Evolutionary conservation across 306 rosid genomes (phyloP).

Genomic region (Fragaria ananassa): DNA sequence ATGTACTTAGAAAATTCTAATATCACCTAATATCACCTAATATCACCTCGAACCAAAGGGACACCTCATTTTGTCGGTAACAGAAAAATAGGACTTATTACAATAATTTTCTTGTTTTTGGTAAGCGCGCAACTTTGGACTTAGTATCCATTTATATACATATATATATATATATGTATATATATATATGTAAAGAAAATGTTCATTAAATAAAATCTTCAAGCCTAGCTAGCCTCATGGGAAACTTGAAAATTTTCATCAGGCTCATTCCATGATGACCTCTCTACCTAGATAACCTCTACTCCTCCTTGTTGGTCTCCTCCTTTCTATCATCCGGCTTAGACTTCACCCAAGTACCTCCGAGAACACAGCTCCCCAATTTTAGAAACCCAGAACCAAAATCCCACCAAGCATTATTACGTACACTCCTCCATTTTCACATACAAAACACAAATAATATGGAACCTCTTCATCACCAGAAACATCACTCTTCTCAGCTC

Average conservation of each 20-base stretch:
- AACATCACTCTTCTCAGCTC: conserved; percentile 4
- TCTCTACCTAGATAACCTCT: conserved; percentile 7
- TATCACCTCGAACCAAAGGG: background rate
- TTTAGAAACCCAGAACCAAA: conserved; percentile 1
- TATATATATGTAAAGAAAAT: background rate
- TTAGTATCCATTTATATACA: background rate
- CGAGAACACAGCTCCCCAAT: background rate
- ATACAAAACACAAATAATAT: conserved; percentile 13
- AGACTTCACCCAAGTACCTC: background rate
- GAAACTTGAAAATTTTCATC: background rate
- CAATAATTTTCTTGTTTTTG: background rate
- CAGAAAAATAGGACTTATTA: background rate
- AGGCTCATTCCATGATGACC: conserved; percentile 6
- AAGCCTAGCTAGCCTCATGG: background rate
- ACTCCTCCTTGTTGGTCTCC: background rate
- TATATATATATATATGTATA: too few relatives aligned
- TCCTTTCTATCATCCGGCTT: background rate
- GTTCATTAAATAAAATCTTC: background rate
- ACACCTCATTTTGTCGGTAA: background rate
- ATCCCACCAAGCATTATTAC: background rate
- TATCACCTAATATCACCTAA: background rate
- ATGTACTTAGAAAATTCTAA: background rate
- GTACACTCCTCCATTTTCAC: background rate
- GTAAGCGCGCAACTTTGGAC: background rate
- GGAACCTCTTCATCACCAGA: conserved; percentile 28